Evolutionary conservation across 257 asterid species (phyloP).

Genomic region (Solanum commersonii): DNA sequence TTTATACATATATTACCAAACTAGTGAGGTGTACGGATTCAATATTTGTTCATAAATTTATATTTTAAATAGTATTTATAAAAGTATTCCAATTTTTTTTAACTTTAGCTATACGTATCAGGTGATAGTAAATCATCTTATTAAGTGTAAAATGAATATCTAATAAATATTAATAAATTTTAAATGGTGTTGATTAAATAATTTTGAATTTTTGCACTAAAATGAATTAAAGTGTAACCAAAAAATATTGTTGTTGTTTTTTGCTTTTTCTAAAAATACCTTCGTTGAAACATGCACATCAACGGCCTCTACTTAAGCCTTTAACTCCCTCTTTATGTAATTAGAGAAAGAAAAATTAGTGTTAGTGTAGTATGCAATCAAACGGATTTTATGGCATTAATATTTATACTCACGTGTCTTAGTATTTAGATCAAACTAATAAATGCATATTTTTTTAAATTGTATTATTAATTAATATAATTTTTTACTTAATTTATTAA

Average conservation of each 20-base stretch:
- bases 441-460: background rate
- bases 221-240: background rate
- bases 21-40: background rate
- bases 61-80: no score
- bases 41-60: background rate
- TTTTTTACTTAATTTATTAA: background rate
- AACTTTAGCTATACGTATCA: background rate
- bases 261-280: background rate
- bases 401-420: background rate
- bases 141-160: background rate
- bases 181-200: background rate
- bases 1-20: no score
- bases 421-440: background rate
- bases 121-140: background rate
- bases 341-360: background rate
- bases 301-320: background rate
- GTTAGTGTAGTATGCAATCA: background rate
- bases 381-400: background rate
- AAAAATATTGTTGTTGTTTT: background rate
- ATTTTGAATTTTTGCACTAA: background rate
- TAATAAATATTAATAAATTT: no score
- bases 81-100: no score
- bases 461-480: background rate
- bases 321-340: background rate
- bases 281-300: background rate